Conservation (phyloP, 495 filamentous ascomycete genomes). For the Podospora bellae-mahoneyi region DNA sequence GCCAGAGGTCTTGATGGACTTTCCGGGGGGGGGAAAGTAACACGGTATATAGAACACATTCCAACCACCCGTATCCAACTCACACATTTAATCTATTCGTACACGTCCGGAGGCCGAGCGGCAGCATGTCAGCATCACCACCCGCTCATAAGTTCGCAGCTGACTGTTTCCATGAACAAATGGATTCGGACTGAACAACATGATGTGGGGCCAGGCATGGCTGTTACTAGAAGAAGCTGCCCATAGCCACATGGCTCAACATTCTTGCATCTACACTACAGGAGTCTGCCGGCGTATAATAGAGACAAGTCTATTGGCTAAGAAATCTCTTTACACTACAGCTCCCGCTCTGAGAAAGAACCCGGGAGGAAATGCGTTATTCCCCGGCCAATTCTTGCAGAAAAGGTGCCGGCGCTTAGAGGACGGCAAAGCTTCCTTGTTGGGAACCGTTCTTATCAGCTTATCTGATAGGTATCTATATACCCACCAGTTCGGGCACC, state of each 20-base stretch:
- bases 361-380: neutral
- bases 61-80: constrained; percentile 6
- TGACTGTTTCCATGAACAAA: neutral
- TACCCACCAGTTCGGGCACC: neutral
- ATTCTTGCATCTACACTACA: neutral
- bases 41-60: neutral
- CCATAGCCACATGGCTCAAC: too few relatives aligned
- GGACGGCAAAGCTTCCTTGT: neutral
- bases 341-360: neutral
- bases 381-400: neutral
- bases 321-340: neutral
- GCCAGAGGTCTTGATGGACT: neutral
- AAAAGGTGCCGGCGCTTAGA: neutral
- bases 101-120: neutral
- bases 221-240: too few relatives aligned
- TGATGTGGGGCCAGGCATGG: too few relatives aligned
- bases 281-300: neutral
- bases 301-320: neutral
- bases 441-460: neutral
- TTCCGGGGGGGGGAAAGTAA: neutral
- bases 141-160: constrained; percentile 1
- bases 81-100: constrained; percentile 6
- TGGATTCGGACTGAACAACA: too few relatives aligned
- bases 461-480: neutral
- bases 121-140: constrained; percentile 6